Evolutionary conservation across 1,284 basidiomycete genomes (phyloP), one percentile per base, ranked within the genome.

Genomic region (Apiotrichum veenhuisii): DNA sequence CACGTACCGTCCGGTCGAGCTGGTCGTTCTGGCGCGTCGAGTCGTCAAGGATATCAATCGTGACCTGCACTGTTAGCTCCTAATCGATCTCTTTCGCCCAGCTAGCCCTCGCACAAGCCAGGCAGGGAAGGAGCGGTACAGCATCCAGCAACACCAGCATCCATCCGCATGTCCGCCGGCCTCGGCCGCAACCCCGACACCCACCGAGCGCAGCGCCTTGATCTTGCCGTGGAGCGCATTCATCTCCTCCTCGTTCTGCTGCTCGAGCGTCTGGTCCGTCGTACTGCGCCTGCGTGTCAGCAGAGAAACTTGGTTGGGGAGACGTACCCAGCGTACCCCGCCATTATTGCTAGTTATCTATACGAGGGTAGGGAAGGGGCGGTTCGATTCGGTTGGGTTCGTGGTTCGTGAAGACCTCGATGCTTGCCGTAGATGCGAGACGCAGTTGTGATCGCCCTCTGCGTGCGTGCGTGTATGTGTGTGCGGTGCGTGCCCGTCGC

Each of bases 201-300:
- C 30, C 55, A 76, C 75, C 41, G 70, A 72, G 50, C 75, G 62
- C 45, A 77, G 53, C 23, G 69, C 63, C 57, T 71, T 73, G 64
- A 77, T 77, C 69, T 77, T 77, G 44, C 73, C 69, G 61, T 77
- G 76, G 44, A 77, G 56, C 20, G 66, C 64, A 42, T 69, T 70
- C 34, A 77, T 57, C 62, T 76, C 75, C 40, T 76, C 74, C 30
- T 77, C 76, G 59, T 77, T 77, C 60, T 77, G 76, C 41, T 73
- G 69, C 62, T 77, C 76, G n/a, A 77, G 64, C 50, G 76, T 77
- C 59, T 73, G 71, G 57, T 77, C 76, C 25, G 71, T 62, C 40
- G 68, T 62, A 55, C 72, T 75, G 48, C 57, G 55, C 20, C 54
- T 62, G 41, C 44, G 18, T 27, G 33, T 54, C 30, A 54, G 52